These are phyloP conservation scores for Rhododendron henanense DNA, from an alignment of 148 eudicot species.

Conservation along the genomic window DNA sequence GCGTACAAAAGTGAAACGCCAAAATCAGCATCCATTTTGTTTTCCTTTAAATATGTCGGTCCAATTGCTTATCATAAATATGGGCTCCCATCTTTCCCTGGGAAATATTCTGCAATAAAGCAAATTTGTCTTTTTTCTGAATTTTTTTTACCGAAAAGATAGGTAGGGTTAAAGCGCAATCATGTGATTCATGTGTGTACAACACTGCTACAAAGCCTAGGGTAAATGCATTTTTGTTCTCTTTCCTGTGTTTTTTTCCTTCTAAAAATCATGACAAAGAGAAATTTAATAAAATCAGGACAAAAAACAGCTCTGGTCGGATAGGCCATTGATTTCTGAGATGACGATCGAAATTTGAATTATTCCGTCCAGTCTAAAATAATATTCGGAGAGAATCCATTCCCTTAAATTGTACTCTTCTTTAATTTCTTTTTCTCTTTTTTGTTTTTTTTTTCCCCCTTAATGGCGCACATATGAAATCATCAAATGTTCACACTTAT, in stretches of 20 bases:
- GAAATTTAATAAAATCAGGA: neutral
- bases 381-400: neutral
- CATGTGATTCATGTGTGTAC: neutral
- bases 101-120: neutral
- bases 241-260: neutral
- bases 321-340: neutral
- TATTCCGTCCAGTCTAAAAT: too few relatives aligned
- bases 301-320: neutral
- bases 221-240: neutral
- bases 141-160: neutral
- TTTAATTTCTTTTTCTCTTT: neutral
- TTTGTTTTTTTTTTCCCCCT: neutral
- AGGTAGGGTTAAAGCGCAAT: neutral
- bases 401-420: neutral
- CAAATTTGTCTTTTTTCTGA: conserved; percentile 1
- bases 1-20: too few relatives aligned
- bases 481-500: neutral
- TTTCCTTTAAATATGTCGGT: neutral
- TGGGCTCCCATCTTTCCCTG: conserved; percentile 1
- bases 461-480: neutral
- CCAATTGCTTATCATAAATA: neutral
- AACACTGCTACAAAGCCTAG: neutral
- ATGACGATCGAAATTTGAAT: neutral
- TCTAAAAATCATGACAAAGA: neutral
- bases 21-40: neutral